Conservation (phyloP, 176 grass and related monocot genomes). For the Carex pumila region DNA sequence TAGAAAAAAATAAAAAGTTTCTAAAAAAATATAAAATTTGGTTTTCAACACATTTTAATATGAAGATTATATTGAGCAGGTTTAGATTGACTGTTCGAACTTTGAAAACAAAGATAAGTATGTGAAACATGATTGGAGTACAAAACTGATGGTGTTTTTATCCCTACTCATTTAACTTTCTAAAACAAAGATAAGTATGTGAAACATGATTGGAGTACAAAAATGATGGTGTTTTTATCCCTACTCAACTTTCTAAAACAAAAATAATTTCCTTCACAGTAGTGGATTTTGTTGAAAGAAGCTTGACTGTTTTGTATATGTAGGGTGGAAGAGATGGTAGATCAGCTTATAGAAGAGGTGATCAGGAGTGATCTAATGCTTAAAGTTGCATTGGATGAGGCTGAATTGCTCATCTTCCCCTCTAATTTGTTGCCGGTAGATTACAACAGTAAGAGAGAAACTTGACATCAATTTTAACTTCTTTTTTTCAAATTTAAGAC, state of each 20-base stretch:
- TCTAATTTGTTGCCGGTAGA: constrained; percentile 37
- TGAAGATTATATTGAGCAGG: too few species aligned
- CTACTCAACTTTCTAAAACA: too few species aligned
- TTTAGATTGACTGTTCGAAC: too few species aligned
- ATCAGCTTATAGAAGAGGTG: constrained; percentile 21
- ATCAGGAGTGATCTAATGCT: constrained; percentile 30
- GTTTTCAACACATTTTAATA: too few species aligned
- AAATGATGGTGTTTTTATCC: too few species aligned
- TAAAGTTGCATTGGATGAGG: constrained; percentile 26
- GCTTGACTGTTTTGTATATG: not conserved
- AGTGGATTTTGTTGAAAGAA: not conserved
- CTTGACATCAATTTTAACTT: not conserved
- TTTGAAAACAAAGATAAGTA: too few species aligned
- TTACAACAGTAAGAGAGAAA: constrained; percentile 36
- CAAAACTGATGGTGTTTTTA: too few species aligned
- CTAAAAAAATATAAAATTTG: too few species aligned
- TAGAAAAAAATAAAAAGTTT: too few species aligned
- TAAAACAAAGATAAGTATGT: not conserved
- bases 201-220: too few species aligned
- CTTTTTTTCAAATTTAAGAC: not conserved
- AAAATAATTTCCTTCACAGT: not conserved
- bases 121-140: too few species aligned
- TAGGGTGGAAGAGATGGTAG: constrained; percentile 32
- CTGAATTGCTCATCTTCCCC: constrained; percentile 48
- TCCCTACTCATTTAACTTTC: too few species aligned